These are phyloP conservation scores for Helminthosporium solani DNA, from an alignment of 2,329 filamentous ascomycete genomes.

Conservation along the genomic window DNA sequence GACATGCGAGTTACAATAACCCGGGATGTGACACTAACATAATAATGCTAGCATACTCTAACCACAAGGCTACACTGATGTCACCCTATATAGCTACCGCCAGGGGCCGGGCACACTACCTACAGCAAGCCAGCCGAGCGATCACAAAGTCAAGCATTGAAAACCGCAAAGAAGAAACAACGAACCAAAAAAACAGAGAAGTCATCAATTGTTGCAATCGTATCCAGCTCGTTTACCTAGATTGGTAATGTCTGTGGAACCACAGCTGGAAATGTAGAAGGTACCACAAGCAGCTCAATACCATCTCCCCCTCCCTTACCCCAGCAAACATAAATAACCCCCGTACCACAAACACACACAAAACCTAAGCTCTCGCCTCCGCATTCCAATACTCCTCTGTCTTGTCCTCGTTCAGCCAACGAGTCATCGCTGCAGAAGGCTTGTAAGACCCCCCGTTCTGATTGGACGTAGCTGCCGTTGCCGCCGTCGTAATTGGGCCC, in stretches of 20 bases:
- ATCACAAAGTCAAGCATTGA: background rate
- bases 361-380: constrained; percentile 4
- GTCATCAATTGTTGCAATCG: no score
- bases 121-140: background rate
- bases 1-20: no score
- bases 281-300: no score
- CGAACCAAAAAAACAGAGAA: background rate
- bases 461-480: background rate
- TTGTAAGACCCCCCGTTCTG: background rate
- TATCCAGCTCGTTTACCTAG: no score
- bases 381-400: constrained; percentile 13
- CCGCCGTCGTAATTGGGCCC: background rate
- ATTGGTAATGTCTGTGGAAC: no score
- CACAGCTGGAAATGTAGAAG: no score
- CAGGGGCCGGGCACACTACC: background rate
- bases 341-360: no score
- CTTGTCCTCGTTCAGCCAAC: constrained; percentile 17
- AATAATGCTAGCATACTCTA: no score
- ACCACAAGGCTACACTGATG: background rate
- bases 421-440: constrained; percentile 9
- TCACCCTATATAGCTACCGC: background rate
- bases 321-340: no score
- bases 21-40: no score
- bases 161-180: background rate
- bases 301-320: no score